Percentiles rank a stretch among this genome's conserved stretches.
These are phyloP conservation scores for Halteria grandinella DNA, from an alignment of 73 alveolate species.

Conservation along the genomic window DNA sequence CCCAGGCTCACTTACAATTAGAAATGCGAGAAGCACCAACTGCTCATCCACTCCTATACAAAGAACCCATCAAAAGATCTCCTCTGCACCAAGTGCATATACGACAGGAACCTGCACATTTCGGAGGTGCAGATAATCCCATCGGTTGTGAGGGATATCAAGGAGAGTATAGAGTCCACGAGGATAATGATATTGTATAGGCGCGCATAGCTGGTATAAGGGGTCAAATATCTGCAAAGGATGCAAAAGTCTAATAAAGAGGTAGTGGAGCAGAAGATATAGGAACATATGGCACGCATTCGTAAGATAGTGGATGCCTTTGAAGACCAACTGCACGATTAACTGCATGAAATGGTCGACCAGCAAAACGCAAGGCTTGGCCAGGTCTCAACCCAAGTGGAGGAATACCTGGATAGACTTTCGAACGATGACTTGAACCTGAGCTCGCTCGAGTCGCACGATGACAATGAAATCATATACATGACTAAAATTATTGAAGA, in stretches of 20 bases:
- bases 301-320: conserved; percentile 19
- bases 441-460: conserved; percentile 38
- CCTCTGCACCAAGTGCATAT: conserved; percentile 47
- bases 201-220: background rate
- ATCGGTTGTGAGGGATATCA: conserved; percentile 29
- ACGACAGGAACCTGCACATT: conserved; percentile 12
- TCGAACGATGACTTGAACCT: conserved; percentile 34
- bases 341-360: background rate
- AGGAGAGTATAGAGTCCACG: conserved; percentile 33
- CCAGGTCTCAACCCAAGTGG: background rate
- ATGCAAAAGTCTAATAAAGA: conserved; percentile 32
- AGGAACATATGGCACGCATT: conserved; percentile 14
- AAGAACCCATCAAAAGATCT: background rate
- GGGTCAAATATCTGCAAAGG: conserved; percentile 17
- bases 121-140: conserved; percentile 27
- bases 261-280: conserved; percentile 29
- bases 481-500: conserved; percentile 52
- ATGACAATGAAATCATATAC: conserved; percentile 42
- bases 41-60: conserved; percentile 24
- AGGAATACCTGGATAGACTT: conserved; percentile 22
- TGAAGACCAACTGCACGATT: conserved; percentile 1
- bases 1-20: conserved; percentile 3
- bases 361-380: background rate
- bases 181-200: conserved; percentile 38
- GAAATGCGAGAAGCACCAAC: conserved; percentile 23